Evolutionary conservation across 2,329 filamentous ascomycete genomes (phyloP), one percentile per base, ranked within the genome.

Genomic region (Boeremia lycopersici): DNA sequence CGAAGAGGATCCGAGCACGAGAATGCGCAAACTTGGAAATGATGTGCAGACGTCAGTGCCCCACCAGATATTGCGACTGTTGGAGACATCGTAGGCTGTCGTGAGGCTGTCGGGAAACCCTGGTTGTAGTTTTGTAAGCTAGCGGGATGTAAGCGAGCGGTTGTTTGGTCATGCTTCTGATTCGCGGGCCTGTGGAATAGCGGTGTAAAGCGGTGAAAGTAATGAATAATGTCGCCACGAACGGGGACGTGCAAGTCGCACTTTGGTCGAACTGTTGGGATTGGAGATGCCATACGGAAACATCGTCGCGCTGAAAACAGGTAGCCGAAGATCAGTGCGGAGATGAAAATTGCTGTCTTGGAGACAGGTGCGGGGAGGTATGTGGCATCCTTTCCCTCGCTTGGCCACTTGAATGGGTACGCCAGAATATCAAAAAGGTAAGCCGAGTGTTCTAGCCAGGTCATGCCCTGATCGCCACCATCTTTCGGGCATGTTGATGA

Each of bases 141-240:
- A 56, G 43, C 39, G 36, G 48, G 13, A 46, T n/a, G 30, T 45
- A 56, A 56, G 53, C 53, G 53, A 56, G 42, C 15, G 26, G 17
- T 9, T 17, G 26, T 46, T 17, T 40, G 28, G 38, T 17, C 4
- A 6, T 31, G 28, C 25, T 7, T 25, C 46, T 50, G 3, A 47
- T 55, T 56, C 42, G 53, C 29, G 9, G 13, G 19, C 12, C 9
- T 8, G 3, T 34, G 8, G 53, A 56, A 28, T 43, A 51, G 48
- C 47, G 48, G 53, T 51, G 53, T 48, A 48, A 43, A 56, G 53
- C 53, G 53, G 53, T 56, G 53, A 51, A 56, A 36, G 43, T n/a
- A 28, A 33, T 6, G 41, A 38, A 35, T 42, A 13, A 43, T 38
- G 35, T 34, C 34, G 23, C 40, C 50, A 41, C 35, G 31, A 40